These are phyloP conservation scores for Chaetothyriales sp. DNA, from an alignment of 2,329 filamentous ascomycete genomes.

Conservation along the genomic window DNA sequence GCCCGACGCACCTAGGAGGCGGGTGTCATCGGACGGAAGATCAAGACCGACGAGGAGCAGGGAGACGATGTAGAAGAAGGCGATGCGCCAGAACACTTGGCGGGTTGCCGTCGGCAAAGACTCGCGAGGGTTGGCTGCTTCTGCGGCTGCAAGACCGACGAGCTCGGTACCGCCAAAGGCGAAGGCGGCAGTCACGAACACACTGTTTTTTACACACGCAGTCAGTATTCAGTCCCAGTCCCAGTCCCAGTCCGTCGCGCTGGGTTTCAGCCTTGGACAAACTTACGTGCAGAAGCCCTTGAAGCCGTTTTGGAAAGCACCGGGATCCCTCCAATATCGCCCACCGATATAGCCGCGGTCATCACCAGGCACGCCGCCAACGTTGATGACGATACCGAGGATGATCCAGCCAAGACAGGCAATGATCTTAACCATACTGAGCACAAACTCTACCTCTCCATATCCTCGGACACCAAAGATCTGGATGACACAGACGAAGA, in stretches of 20 bases:
- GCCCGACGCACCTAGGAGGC: slow-evolving; percentile 45
- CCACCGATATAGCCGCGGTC: slow-evolving; percentile 62
- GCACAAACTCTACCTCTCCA: slow-evolving; percentile 69
- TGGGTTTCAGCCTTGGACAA: slow-evolving; percentile 36
- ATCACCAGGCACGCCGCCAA: slow-evolving; percentile 54
- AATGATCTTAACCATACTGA: slow-evolving; percentile 63
- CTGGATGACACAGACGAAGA: slow-evolving; percentile 58
- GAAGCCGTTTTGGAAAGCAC: slow-evolving; percentile 54
- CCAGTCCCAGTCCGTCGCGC: slow-evolving; percentile 55
- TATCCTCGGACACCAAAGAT: slow-evolving; percentile 70
- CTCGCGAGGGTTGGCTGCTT: slow-evolving; percentile 45
- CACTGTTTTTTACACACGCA: slow-evolving; percentile 41
- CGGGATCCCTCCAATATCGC: slow-evolving; percentile 59
- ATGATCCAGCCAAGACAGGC: slow-evolving; percentile 68
- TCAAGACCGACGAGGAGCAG: slow-evolving; percentile 68
- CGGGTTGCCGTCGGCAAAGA: slow-evolving; percentile 75
- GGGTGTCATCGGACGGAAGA: slow-evolving; percentile 48
- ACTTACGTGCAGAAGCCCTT: slow-evolving; percentile 41
- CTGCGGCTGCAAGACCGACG: slow-evolving; percentile 45
- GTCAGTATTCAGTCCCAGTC: no score
- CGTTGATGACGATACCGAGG: slow-evolving; percentile 41
- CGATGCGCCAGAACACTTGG: slow-evolving; percentile 89
- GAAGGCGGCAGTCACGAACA: slow-evolving; percentile 50
- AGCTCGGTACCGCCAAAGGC: slow-evolving; percentile 49
- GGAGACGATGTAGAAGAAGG: slow-evolving; percentile 74